Evolutionary conservation across 2,329 filamentous ascomycete genomes (phyloP).

Genomic region (Colletotrichum eleusines): DNA sequence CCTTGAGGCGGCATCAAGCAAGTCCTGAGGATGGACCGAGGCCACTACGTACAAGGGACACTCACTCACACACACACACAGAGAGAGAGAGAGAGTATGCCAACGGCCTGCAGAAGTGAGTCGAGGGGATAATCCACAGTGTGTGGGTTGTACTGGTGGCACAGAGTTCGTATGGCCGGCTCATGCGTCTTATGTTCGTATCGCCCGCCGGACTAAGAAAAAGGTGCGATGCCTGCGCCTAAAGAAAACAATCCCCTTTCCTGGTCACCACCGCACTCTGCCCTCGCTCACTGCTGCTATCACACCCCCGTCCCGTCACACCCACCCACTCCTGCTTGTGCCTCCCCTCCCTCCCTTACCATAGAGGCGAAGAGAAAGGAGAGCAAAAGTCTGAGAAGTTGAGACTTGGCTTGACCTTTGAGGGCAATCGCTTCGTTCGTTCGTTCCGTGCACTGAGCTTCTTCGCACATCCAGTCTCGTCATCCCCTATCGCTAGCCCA

Average conservation of each 20-base stretch:
- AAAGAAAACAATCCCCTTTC: conserved; percentile 44
- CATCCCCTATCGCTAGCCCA: conserved; percentile 21
- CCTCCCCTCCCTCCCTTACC: conserved; percentile 29
- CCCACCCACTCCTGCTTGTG: conserved; percentile 5
- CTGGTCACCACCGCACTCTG: conserved; percentile 16
- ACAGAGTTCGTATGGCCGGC: conserved; percentile 41
- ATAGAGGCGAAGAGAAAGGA: conserved; percentile 20
- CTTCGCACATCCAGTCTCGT: conserved; percentile 13
- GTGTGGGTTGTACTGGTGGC: conserved; percentile 25
- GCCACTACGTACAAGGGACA: neutral
- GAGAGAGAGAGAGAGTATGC: neutral
- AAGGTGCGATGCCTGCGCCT: conserved; percentile 7
- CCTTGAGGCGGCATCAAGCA: conserved; percentile 1
- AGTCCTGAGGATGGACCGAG: conserved; percentile 6
- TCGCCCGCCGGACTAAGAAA: conserved; percentile 25
- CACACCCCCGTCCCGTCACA: conserved; percentile 28
- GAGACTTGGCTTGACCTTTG: conserved; percentile 6
- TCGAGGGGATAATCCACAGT: conserved; percentile 7
- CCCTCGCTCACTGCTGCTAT: conserved; percentile 10
- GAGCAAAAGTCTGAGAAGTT: conserved; percentile 14
- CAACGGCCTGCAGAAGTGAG: neutral
- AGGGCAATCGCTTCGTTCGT: conserved; percentile 31
- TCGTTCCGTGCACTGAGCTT: conserved; percentile 32
- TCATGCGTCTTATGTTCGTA: conserved; percentile 25
- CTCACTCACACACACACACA: no score